These are phyloP conservation scores for Paraphoma chrysanthemicola DNA, from an alignment of 2,329 filamentous ascomycete species.

Conservation along the genomic window DNA sequence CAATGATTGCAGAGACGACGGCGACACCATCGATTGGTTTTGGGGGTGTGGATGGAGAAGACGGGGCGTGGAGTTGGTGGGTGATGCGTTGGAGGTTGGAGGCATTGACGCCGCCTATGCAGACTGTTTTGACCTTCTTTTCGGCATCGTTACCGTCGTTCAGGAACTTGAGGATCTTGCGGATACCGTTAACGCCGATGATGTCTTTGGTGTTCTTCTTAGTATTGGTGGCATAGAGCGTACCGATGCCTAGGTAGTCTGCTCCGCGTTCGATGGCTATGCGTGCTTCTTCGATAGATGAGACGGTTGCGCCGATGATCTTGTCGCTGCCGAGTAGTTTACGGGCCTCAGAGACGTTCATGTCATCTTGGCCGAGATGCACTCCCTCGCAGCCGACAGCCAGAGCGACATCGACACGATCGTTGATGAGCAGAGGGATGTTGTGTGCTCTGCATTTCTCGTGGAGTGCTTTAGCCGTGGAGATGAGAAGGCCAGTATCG, in stretches of 20 bases:
- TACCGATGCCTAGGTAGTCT: conserved; percentile 90
- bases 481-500: conserved; percentile 74
- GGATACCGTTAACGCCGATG: conserved; percentile 75
- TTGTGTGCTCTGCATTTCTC: conserved; percentile 69
- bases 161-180: conserved; percentile 70
- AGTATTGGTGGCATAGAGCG: conserved; percentile 80
- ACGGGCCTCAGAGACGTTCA: conserved; percentile 73
- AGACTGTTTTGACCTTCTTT: conserved; percentile 64
- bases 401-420: conserved; percentile 86
- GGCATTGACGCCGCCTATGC: conserved; percentile 87
- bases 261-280: conserved; percentile 77
- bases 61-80: conserved; percentile 66
- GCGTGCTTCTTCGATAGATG: conserved; percentile 74
- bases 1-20: conserved; percentile 87
- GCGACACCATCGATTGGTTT: conserved; percentile 82
- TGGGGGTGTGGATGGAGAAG: conserved; percentile 25
- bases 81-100: conserved; percentile 77
- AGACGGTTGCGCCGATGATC: conserved; percentile 90
- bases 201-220: conserved; percentile 88
- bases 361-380: conserved; percentile 94
- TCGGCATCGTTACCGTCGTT: conserved; percentile 42
- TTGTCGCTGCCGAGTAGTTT: conserved; percentile 74
- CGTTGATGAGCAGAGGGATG: conserved; percentile 90
- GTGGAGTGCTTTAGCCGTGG: conserved; percentile 75
- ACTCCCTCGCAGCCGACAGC: conserved; percentile 89